phyloP scores from a whole-genome alignment of 257 asterid species.

The Lavandula angustifolia region DNA sequence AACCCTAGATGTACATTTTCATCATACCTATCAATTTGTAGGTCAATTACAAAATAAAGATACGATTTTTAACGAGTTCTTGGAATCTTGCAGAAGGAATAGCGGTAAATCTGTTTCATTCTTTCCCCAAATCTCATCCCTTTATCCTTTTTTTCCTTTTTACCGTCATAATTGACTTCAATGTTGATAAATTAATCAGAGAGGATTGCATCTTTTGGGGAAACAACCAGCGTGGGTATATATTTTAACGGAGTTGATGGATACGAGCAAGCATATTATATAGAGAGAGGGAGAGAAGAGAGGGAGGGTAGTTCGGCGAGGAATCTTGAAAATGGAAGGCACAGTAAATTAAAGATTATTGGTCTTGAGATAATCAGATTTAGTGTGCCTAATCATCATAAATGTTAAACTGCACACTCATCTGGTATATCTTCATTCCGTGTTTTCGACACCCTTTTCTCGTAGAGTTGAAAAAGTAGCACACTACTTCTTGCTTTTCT shows the following conservation, averaged over 20 bases:
- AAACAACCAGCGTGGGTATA: neutral
- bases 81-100: no score
- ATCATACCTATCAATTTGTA: no score
- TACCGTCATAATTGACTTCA: neutral
- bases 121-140: neutral
- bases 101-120: neutral
- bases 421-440: conserved; percentile 33
- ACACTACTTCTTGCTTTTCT: conserved; percentile 23
- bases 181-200: neutral
- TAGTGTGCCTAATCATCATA: conserved; percentile 26
- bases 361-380: conserved; percentile 12
- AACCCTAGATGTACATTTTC: no score
- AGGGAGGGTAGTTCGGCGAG: conserved; percentile 14
- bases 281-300: neutral
- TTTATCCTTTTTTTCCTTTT: neutral
- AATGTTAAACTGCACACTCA: conserved; percentile 1
- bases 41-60: no score
- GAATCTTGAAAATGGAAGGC: conserved; percentile 32
- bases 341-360: conserved; percentile 4
- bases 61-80: neutral
- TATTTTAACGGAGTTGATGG: conserved; percentile 2
- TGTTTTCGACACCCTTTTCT: conserved; percentile 23
- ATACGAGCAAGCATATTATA: conserved; percentile 5
- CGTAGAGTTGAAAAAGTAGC: conserved; percentile 29
- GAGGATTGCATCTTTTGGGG: neutral